Evolutionary conservation across 73 alveolate species (phyloP), one percentile per base, ranked within the genome.

Genomic region (Symbiodinium pilosum): DNA sequence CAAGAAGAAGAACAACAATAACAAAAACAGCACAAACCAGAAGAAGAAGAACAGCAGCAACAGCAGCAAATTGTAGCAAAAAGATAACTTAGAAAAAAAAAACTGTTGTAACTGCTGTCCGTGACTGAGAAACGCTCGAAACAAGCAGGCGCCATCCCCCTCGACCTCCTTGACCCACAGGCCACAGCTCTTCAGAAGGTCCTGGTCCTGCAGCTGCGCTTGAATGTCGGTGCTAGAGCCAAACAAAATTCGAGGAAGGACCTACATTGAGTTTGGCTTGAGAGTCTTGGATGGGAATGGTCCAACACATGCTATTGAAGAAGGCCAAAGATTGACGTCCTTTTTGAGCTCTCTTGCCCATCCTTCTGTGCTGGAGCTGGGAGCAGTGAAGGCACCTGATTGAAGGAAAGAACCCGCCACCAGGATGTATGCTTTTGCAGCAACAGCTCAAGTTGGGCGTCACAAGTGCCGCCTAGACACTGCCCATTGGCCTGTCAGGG

Each of bases 351-450:
- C 95, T 11, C 95, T 54, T 32, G 95, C 95, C 95, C 95, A 89
- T 4, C 95, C 95, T 32, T 89, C 95, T 32, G 95, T 89, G 68
- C 94, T 87, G 95, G 95, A 89, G 86, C 87, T 89, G 34, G 95
- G 83, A 36, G 95, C 86, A 11, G 86, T 89, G 83, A 89, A 89
- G 16, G 95, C 95, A 42, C 95, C 94, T 87, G 34, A 28, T 43
- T 51, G 18, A n/a, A 11, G 4, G 30, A 30, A 21, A 24, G 36
- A 39, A 69, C 41, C 20, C 26, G 73, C 73, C 20, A 24, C 32
- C 20, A 54, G 26, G 32, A 54, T n/a, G 73, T 6, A 5, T 54
- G 73, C 73, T 54, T 54, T 11, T n/a, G 20, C 73, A 16, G 73
- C 73, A 24, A 30, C 73, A 26, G 26, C 73, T 24, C 73, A 54